Evolutionary conservation across 306 rosid species (phyloP).

Genomic region (Glycine latifolia): DNA sequence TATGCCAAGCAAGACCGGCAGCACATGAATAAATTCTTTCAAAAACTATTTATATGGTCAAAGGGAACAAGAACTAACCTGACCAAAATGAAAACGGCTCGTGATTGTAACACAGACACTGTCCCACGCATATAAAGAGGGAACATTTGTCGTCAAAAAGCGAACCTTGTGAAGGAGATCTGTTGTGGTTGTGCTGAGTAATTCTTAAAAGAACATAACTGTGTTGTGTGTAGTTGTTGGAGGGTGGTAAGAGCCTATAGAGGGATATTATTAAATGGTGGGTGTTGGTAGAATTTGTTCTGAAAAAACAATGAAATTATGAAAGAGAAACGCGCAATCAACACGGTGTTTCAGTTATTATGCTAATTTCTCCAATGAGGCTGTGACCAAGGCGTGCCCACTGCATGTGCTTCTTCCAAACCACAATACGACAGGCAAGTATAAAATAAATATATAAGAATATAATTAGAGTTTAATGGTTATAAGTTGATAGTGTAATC

Average conservation of each 20-base stretch:
- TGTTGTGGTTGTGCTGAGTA: background rate
- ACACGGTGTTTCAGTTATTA: slow-evolving; percentile 32
- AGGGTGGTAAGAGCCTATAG: background rate
- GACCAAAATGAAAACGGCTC: background rate
- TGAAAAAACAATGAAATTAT: slow-evolving; percentile 3
- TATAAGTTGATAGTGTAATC: too few relatives aligned
- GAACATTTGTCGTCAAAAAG: background rate
- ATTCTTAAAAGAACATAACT: too few relatives aligned
- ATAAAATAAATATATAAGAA: too few relatives aligned
- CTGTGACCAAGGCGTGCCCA: background rate
- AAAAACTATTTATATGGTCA: slow-evolving; percentile 23
- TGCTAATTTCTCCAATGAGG: background rate
- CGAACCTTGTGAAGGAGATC: slow-evolving; percentile 47
- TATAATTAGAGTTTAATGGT: too few relatives aligned
- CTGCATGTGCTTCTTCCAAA: slow-evolving; percentile 33
- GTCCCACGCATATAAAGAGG: background rate
- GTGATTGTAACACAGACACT: slow-evolving; percentile 10
- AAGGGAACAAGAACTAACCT: slow-evolving; percentile 20
- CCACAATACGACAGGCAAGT: background rate
- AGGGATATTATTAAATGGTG: slow-evolving; percentile 11
- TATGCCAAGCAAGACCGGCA: background rate
- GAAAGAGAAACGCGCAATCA: slow-evolving; percentile 39
- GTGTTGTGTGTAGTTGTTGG: slow-evolving; percentile 11
- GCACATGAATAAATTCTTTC: slow-evolving; percentile 45
- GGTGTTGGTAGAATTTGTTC: background rate